These are phyloP conservation scores for Fusarium mexicanum DNA, from an alignment of 2,329 filamentous ascomycete species.

Conservation along the genomic window DNA sequence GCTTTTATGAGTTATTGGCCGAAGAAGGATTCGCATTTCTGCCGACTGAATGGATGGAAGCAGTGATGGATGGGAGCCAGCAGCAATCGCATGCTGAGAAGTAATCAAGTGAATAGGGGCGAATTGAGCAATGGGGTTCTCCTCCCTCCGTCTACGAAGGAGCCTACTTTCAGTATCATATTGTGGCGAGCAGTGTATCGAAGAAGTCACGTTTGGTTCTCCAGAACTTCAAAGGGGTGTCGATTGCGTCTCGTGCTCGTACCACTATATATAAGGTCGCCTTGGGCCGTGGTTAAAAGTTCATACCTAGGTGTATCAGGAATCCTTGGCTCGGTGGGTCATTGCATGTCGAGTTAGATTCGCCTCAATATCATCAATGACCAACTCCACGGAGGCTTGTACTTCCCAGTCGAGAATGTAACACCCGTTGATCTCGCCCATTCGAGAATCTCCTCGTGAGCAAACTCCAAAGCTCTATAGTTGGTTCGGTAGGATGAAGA, in stretches of 20 bases:
- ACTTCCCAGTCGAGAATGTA: background rate
- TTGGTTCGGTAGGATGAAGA: background rate
- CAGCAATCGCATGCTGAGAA: too few relatives aligned
- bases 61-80: too few relatives aligned
- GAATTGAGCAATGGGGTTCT: too few relatives aligned
- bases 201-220: background rate
- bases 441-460: background rate
- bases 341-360: background rate
- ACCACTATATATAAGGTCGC: background rate
- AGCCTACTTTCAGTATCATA: background rate
- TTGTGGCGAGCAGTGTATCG: background rate
- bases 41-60: too few relatives aligned
- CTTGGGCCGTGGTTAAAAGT: background rate
- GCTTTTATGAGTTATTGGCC: too few relatives aligned
- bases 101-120: too few relatives aligned
- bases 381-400: background rate
- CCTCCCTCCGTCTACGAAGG: too few relatives aligned
- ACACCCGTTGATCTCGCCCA: background rate
- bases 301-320: background rate
- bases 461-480: background rate
- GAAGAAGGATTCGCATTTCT: too few relatives aligned
- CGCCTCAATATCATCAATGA: background rate
- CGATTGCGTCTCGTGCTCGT: background rate
- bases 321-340: background rate
- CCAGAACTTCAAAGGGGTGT: background rate